These are phyloP conservation scores for Casuarina glauca DNA, from an alignment of 306 rosid species.

Conservation along the genomic window DNA sequence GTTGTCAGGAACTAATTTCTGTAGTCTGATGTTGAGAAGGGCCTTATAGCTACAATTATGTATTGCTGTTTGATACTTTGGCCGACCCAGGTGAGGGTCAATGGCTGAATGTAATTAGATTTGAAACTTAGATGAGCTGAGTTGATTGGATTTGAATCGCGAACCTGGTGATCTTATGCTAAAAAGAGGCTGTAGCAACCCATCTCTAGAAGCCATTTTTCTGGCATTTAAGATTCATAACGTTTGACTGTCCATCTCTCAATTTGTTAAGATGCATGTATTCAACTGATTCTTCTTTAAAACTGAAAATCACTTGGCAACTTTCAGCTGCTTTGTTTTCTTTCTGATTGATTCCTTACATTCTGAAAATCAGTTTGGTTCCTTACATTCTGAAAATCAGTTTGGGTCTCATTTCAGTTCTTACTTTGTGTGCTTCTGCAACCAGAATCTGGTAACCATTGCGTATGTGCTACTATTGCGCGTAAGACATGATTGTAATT, in stretches of 20 bases:
- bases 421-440: too few relatives aligned
- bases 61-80: background rate
- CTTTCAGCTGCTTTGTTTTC: background rate
- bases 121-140: too few relatives aligned
- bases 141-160: background rate
- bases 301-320: background rate
- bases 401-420: background rate
- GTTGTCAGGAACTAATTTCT: background rate
- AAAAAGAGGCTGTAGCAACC: background rate
- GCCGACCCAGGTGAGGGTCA: too few relatives aligned
- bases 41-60: background rate
- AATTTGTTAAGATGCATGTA: background rate
- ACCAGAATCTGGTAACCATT: background rate
- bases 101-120: too few relatives aligned
- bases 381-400: too few relatives aligned
- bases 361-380: too few relatives aligned
- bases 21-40: background rate
- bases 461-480: background rate
- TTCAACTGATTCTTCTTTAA: too few relatives aligned
- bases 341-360: too few relatives aligned
- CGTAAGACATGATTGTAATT: too few relatives aligned
- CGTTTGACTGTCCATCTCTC: background rate
- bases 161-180: background rate
- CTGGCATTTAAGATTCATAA: background rate
- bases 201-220: background rate